These are phyloP conservation scores for Solanum tacnaense DNA, from an alignment of 257 asterid species.

Conservation along the genomic window DNA sequence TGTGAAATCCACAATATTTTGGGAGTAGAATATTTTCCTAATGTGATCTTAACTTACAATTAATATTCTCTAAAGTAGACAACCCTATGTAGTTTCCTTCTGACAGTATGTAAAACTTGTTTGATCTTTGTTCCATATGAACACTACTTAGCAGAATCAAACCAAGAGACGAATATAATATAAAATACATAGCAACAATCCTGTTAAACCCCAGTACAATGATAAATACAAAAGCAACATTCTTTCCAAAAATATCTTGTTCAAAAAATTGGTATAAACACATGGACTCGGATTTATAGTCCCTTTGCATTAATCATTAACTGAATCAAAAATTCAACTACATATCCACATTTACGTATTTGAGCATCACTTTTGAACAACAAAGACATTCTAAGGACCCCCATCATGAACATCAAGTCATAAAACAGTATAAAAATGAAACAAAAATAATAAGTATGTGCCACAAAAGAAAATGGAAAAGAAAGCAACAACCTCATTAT, in stretches of 20 bases:
- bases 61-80: not conserved
- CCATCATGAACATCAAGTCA: not conserved
- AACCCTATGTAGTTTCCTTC: not conserved
- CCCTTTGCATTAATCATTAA: not conserved
- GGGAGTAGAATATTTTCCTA: not conserved
- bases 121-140: not conserved
- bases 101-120: not conserved
- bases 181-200: not conserved
- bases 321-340: not conserved
- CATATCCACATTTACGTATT: not conserved
- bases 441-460: not conserved
- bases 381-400: not conserved
- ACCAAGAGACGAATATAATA: not conserved
- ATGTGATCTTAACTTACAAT: not conserved
- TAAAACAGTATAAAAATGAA: not conserved
- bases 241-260: not conserved
- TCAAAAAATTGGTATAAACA: not conserved
- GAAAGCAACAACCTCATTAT: not conserved
- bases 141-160: not conserved
- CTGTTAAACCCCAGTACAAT: not conserved
- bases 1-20: not conserved
- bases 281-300: not conserved
- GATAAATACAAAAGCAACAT: not conserved
- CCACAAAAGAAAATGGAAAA: not conserved
- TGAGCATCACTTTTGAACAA: not conserved